phyloP scores from a whole-genome alignment of 495 filamentous ascomycete species.

The Pyrenula massariospora region DNA sequence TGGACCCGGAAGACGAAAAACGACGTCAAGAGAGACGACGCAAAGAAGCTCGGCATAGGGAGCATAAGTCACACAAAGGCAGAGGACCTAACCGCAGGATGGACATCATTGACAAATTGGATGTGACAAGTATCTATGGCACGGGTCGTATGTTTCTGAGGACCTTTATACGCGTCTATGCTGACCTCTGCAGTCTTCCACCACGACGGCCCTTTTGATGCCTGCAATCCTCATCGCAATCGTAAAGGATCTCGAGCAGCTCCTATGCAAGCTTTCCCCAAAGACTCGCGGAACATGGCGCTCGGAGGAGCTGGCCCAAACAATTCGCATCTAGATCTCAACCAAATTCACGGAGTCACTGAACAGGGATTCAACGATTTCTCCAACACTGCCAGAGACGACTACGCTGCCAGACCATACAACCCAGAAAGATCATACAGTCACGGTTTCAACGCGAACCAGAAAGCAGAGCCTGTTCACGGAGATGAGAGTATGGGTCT shows the following conservation, averaged over 20 bases:
- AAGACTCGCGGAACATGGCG: conserved; percentile 81
- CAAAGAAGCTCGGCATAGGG: conserved; percentile 52
- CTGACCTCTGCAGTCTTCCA: conserved; percentile 65
- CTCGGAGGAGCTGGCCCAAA: conserved; percentile 80
- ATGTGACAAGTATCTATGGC: conserved; percentile 94
- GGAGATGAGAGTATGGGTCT: conserved; percentile 76
- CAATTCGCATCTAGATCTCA: conserved; percentile 71
- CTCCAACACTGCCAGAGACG: conserved; percentile 26
- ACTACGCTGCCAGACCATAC: conserved; percentile 17
- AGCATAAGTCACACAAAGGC: conserved; percentile 39
- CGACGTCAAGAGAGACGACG: conserved; percentile 59
- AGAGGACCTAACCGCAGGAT: conserved; percentile 47
- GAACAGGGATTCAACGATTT: conserved; percentile 84
- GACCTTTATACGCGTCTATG: background rate
- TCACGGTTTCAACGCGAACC: conserved; percentile 44
- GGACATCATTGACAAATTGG: conserved; percentile 94
- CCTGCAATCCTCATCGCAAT: conserved; percentile 92
- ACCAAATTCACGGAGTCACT: conserved; percentile 67
- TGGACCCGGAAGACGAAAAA: conserved; percentile 64
- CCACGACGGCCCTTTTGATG: conserved; percentile 97
- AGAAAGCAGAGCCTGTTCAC: conserved; percentile 57
- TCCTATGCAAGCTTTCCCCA: conserved; percentile 94
- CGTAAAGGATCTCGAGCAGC: conserved; percentile 70
- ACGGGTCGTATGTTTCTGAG: conserved; percentile 62
- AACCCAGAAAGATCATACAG: conserved; percentile 24